Conservation (phyloP, 2,329 filamentous ascomycete species). For the Claviceps pazoutovae region DNA sequence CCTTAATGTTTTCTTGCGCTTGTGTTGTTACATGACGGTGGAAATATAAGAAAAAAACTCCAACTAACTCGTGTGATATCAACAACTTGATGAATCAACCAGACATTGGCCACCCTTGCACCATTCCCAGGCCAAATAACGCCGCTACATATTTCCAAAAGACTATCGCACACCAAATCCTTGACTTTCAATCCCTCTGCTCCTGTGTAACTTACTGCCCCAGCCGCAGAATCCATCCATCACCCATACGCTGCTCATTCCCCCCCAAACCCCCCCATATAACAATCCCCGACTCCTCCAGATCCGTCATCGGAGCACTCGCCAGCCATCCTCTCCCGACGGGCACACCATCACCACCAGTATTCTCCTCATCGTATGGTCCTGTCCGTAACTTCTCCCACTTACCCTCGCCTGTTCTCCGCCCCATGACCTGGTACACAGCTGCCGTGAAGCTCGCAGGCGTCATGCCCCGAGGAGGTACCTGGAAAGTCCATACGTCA, state of each 20-base stretch:
- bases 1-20: too few species aligned
- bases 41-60: too few species aligned
- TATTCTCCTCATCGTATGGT: conserved; percentile 39
- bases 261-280: conserved; percentile 46
- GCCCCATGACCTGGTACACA: conserved; percentile 4
- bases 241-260: conserved; percentile 36
- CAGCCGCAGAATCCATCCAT: conserved; percentile 51
- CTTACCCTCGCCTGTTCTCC: conserved; percentile 40
- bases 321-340: conserved; percentile 43
- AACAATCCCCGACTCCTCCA: conserved; percentile 45
- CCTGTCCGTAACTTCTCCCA: conserved; percentile 37
- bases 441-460: too few species aligned
- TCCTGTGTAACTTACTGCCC: conserved; percentile 12
- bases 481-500: too few species aligned
- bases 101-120: too few species aligned
- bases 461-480: too few species aligned
- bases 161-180: too few species aligned
- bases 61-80: too few species aligned
- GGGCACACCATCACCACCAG: conserved; percentile 28
- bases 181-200: not conserved
- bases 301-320: conserved; percentile 39
- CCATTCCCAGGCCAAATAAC: too few species aligned
- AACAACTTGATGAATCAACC: too few species aligned
- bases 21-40: too few species aligned
- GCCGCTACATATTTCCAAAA: too few species aligned